Conservation (phyloP, 805 yeast genomes). For the Maudiozyma pseudohumilis region DNA sequence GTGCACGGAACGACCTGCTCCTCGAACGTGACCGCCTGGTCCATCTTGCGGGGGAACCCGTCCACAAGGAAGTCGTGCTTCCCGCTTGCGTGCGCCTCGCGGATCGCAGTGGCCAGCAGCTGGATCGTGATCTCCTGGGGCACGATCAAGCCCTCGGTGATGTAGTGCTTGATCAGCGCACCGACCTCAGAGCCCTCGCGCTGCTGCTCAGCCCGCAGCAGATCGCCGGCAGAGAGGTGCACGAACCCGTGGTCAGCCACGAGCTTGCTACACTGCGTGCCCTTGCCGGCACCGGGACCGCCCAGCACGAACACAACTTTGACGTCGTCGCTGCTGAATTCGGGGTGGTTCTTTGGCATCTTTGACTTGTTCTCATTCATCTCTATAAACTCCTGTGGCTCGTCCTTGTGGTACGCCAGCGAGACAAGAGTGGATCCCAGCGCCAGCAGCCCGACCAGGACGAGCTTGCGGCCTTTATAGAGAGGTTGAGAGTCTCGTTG, state of each 20-base stretch:
- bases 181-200: slow-evolving; percentile 80
- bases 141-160: slow-evolving; percentile 82
- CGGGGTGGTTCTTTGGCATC: slow-evolving; percentile 19
- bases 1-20: slow-evolving; percentile 60
- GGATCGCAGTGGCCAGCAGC: slow-evolving; percentile 69
- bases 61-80: slow-evolving; percentile 65
- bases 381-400: slow-evolving; percentile 40
- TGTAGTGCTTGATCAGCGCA: slow-evolving; percentile 70
- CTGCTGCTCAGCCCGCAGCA: slow-evolving; percentile 82
- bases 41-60: slow-evolving; percentile 98
- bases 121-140: slow-evolving; percentile 89
- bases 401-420: slow-evolving; percentile 33
- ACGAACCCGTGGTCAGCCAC: slow-evolving; percentile 74
- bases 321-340: slow-evolving; percentile 55
- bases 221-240: slow-evolving; percentile 93
- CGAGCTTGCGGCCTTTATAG: slow-evolving; percentile 24
- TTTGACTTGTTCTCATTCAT: background rate
- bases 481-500: too few species aligned
- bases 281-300: slow-evolving; percentile 97
- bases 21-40: slow-evolving; percentile 92
- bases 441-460: slow-evolving; percentile 38
- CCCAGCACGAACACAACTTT: slow-evolving; percentile 87
- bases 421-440: slow-evolving; percentile 39
- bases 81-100: slow-evolving; percentile 36
- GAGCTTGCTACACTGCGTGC: slow-evolving; percentile 86